These are phyloP conservation scores for Macrolepiota fuliginosa DNA, from an alignment of 768 basidiomycete species.

Conservation along the genomic window DNA sequence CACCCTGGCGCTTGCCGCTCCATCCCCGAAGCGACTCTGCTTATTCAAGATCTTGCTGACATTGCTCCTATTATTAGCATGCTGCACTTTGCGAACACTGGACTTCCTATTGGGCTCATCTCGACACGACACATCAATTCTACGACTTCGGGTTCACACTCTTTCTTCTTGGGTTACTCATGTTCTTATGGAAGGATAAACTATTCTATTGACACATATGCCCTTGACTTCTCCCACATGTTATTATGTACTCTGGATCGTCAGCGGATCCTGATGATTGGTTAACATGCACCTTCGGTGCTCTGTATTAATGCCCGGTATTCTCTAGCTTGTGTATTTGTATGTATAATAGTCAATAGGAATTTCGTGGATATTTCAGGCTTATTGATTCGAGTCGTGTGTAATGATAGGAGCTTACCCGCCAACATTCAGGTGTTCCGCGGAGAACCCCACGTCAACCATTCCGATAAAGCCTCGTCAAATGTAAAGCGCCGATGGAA, in stretches of 20 bases:
- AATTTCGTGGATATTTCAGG: not conserved
- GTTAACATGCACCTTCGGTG: not conserved
- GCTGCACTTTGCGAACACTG: slow-evolving; percentile 34
- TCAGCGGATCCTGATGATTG: not conserved
- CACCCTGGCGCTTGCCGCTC: not conserved
- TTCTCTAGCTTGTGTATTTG: not conserved
- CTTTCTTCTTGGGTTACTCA: slow-evolving; percentile 23
- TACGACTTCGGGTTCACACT: slow-evolving; percentile 24
- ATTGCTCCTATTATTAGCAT: slow-evolving; percentile 21
- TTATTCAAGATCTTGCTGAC: not conserved
- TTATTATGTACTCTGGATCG: not conserved
- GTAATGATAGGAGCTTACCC: too few species aligned
- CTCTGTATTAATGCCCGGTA: not conserved
- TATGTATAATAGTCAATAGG: not conserved
- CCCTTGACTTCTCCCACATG: not conserved
- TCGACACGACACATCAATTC: slow-evolving; percentile 10
- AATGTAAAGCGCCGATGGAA: too few species aligned
- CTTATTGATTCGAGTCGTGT: too few species aligned
- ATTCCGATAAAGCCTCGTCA: too few species aligned
- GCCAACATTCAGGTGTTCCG: too few species aligned
- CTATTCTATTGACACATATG: slow-evolving; percentile 13
- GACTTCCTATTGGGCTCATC: slow-evolving; percentile 24
- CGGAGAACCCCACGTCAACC: too few species aligned
- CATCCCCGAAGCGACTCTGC: not conserved
- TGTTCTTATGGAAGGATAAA: slow-evolving; percentile 30